phyloP scores from a whole-genome alignment of 1,139 yeast genomes.

The Suhomyces taliae region DNA sequence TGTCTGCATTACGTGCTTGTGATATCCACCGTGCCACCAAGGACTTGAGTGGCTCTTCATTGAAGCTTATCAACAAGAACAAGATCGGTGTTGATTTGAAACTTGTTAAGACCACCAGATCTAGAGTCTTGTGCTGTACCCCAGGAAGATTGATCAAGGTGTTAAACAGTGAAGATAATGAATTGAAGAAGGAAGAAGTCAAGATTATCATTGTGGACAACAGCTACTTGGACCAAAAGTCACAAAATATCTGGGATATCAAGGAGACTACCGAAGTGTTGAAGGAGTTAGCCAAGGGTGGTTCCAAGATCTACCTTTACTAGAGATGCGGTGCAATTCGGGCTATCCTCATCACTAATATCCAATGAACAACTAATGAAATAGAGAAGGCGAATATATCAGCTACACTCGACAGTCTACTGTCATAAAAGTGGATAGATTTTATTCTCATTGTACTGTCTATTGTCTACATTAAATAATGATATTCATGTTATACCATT shows the following conservation, averaged over 20 bases:
- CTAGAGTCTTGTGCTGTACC: constrained; percentile 61
- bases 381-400: too few relatives aligned
- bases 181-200: constrained; percentile 47
- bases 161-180: constrained; percentile 40
- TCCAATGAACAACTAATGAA: too few relatives aligned
- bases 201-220: constrained; percentile 62
- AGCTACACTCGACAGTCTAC: too few relatives aligned
- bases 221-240: constrained; percentile 61
- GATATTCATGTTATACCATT: too few relatives aligned
- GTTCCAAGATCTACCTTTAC: constrained; percentile 53
- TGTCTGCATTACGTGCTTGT: constrained; percentile 74
- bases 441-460: too few relatives aligned
- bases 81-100: constrained; percentile 58
- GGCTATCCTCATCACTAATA: too few relatives aligned
- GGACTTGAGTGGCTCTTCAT: constrained; percentile 53
- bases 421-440: too few relatives aligned
- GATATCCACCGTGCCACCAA: constrained; percentile 66
- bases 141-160: constrained; percentile 62
- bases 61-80: constrained; percentile 69
- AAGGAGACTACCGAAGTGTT: constrained; percentile 46
- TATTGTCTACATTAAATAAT: too few relatives aligned
- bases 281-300: constrained; percentile 40
- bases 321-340: constrained; percentile 12
- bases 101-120: constrained; percentile 47
- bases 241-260: constrained; percentile 63